Base-by-base conservation (phyloP, 768 basidiomycete species). In the Russula virescens region DNA sequence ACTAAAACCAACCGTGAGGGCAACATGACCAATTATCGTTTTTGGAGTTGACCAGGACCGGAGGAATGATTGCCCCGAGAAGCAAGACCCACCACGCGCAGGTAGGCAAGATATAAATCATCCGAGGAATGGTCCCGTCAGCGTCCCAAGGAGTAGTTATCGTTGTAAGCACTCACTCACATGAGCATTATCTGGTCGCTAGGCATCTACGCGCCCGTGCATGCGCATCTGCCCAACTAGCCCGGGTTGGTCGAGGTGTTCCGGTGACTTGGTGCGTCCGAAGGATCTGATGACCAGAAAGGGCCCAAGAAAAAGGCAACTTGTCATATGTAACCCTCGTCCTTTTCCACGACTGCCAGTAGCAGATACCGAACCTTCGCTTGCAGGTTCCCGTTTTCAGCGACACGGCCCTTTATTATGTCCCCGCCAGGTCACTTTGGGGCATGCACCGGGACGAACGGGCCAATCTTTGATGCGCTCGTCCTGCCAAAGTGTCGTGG, bases 141-240 rank as follows among this genome's bases (percentile, higher is more conserved):
- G 35, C 45, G 10, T 19, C 1, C 31, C 6, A 9, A 19, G 19
- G 25, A 14, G 16, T 51, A n/a, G 31, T 13, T 40, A 25, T 35
- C 19, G 26, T 28, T 26, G 14, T 51, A 31, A 42, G 51, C 21
- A 63, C 62, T 63, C 51, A 53, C 56, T 16, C 51, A n/a, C 23
- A 42, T 26, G 10, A 16, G 25, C 23, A 28, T 28, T 18, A 35
- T 5, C 5, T 23, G 14, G 57, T 35, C 47, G 55, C 31, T 34
- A 35, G 14, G 21, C 28, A 46, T 42, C 43, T 16, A 6, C 13
- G 50, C 35, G 35, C 51, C 45, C 35, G 28, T 13, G 35, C 23
- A n/a, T 34, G 23, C 38, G 38, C 31, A 35, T 45, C 40, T n/a
- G 23, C 23, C 43, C 14, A 21, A 45, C 38, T 34, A 55, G 10